phyloP scores from a whole-genome alignment of 768 basidiomycete species.

The Daedaleopsis nitida region DNA sequence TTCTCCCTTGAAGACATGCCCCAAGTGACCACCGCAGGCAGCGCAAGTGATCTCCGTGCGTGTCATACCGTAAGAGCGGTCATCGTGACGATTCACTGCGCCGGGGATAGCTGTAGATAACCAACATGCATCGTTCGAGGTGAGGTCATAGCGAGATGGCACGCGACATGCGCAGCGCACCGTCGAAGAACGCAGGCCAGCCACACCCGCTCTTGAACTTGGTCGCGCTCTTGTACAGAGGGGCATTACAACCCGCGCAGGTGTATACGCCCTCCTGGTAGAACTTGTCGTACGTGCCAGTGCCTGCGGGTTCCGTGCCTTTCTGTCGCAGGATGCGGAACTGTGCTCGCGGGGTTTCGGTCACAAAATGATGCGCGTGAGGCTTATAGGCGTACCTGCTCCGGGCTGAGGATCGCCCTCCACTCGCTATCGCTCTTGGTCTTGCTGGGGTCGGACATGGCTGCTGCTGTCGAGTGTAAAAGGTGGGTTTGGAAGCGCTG shows the following conservation, averaged over 20 bases:
- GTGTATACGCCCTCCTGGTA: conserved; percentile 66
- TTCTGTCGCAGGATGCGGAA: conserved; percentile 86
- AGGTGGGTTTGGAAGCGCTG: background rate
- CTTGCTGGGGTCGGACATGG: conserved; percentile 29
- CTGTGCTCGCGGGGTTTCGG: conserved; percentile 39
- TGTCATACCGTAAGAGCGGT: conserved; percentile 61
- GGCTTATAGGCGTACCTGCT: conserved; percentile 61
- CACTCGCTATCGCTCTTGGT: conserved; percentile 77
- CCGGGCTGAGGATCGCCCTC: conserved; percentile 75
- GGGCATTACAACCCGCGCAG: conserved; percentile 80
- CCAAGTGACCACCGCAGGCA: conserved; percentile 91
- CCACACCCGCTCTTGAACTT: conserved; percentile 95
- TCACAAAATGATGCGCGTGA: too few relatives aligned
- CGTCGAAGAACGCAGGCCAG: conserved; percentile 98
- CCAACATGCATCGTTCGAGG: background rate
- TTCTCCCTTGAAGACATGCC: conserved; percentile 95
- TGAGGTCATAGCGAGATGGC: background rate
- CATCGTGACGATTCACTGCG: conserved; percentile 79
- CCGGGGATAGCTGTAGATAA: conserved; percentile 76
- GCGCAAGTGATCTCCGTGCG: conserved; percentile 89
- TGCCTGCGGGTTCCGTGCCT: conserved; percentile 80
- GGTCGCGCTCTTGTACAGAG: conserved; percentile 85
- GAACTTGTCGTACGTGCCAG: conserved; percentile 80
- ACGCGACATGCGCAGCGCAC: conserved; percentile 36
- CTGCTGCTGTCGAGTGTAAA: conserved; percentile 4